These are phyloP conservation scores for Epithele typhae DNA, from an alignment of 768 basidiomycete species.

Conservation along the genomic window DNA sequence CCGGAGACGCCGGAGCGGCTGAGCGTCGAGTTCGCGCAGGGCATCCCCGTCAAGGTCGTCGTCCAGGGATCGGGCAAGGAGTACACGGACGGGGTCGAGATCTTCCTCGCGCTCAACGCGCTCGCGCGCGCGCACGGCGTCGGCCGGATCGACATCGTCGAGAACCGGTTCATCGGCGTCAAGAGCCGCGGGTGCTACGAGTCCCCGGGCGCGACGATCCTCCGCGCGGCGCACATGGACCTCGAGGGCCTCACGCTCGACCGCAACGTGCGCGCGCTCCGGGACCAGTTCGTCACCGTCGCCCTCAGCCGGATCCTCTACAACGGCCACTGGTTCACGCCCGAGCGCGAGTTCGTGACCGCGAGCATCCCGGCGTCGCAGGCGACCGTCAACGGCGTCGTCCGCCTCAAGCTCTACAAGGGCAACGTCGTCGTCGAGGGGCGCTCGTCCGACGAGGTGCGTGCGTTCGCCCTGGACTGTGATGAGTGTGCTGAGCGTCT, in stretches of 20 bases:
- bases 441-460: slow-evolving; percentile 79
- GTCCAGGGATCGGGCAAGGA: slow-evolving; percentile 51
- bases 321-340: slow-evolving; percentile 99
- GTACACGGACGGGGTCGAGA: slow-evolving; percentile 89
- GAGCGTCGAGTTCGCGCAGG: slow-evolving; percentile 79
- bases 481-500: no score
- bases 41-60: slow-evolving; percentile 82
- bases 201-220: slow-evolving; percentile 92
- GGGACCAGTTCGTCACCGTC: slow-evolving; percentile 93
- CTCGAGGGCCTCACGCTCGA: slow-evolving; percentile 97
- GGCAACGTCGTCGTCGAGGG: slow-evolving; percentile 96
- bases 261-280: slow-evolving; percentile 89
- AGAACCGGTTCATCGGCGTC: slow-evolving; percentile 99
- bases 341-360: slow-evolving; percentile 93
- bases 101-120: slow-evolving; percentile 88
- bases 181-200: slow-evolving; percentile 99
- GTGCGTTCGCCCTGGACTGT: slow-evolving; percentile 12
- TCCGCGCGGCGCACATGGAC: slow-evolving; percentile 93
- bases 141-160: slow-evolving; percentile 97
- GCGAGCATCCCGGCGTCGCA: slow-evolving; percentile 91
- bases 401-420: slow-evolving; percentile 90
- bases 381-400: slow-evolving; percentile 92
- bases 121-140: slow-evolving; percentile 94
- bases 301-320: slow-evolving; percentile 90
- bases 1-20: slow-evolving; percentile 77